Percentiles rank a stretch among this genome's conserved stretches.
These are phyloP conservation scores for Schizochytrium sp. DNA, from an alignment of 108 stramenopile genomes.

Conservation along the genomic window DNA sequence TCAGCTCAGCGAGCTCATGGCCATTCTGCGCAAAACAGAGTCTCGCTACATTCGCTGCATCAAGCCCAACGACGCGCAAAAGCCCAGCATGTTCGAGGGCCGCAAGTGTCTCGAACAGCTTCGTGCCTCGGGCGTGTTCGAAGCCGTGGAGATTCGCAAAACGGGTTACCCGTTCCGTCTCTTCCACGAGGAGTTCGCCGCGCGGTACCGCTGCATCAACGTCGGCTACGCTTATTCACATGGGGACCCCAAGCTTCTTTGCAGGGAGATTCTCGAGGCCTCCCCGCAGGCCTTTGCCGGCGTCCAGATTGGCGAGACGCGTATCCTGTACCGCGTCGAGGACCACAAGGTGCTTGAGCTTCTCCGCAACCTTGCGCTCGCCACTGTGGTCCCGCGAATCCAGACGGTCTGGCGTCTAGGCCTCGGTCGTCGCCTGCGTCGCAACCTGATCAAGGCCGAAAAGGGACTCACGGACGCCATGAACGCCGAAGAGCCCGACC, in stretches of 20 bases:
- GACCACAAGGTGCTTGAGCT: conserved; percentile 53
- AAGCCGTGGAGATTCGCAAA: conserved; percentile 32
- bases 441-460: neutral
- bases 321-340: conserved; percentile 49
- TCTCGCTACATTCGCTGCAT: conserved; percentile 47
- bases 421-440: neutral
- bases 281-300: conserved; percentile 25
- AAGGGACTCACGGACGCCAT: conserved; percentile 2
- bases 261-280: conserved; percentile 1
- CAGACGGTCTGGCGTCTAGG: neutral
- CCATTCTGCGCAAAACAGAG: conserved; percentile 20
- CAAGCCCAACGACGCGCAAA: conserved; percentile 63
- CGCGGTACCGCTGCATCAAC: conserved; percentile 21
- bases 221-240: conserved; percentile 17
- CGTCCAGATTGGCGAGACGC: conserved; percentile 41
- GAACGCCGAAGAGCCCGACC: neutral
- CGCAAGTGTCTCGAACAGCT: conserved; percentile 23
- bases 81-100: conserved; percentile 62
- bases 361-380: conserved; percentile 18
- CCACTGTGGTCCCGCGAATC: neutral
- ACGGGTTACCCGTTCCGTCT: conserved; percentile 35
- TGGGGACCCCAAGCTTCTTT: neutral
- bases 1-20: conserved; percentile 23
- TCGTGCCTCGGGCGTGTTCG: conserved; percentile 25
- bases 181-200: conserved; percentile 22